Evolutionary conservation across 805 yeast species (phyloP), one percentile per base, ranked within the genome.

Genomic region (Pichia kluyveri): DNA sequence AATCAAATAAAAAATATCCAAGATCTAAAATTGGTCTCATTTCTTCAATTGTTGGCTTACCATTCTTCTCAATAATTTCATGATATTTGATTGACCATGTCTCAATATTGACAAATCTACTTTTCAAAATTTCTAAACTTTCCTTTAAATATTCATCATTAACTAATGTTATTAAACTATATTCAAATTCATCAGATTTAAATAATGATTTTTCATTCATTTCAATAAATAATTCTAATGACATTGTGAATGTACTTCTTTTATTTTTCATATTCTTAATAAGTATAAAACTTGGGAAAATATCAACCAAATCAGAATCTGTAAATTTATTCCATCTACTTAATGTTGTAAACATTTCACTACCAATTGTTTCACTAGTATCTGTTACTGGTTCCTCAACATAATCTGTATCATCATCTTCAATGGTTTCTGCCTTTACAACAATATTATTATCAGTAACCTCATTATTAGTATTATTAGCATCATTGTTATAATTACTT

Each of bases 271-370:
- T 49, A 18, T 65, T 58, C 5, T 45, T 52, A 5, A 58, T 51
- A 2, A 77, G 45, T 0, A 80, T 69, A 34, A 73, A 77, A 0
- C 86, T 73, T 1, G 86, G 84, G 41, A 72, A 80, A 1, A 77
- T 67, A 38, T 71, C 69, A 17, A 54, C 58, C 42, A 82, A 62
- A 40, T 74, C 73, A 27, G 74, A 74, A 61, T 83, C 89, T 1
- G 85, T 69, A 8, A 79, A 65, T 48, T 38, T 58, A 65, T 52
- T 76, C 80, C 38, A 41, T 55, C 46, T 14, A 57, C 43, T 42
- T 28, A 41, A 28, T 43, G 42, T 17, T 18, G 36, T 40, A 26
- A 42, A 34, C 17, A 46, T 32, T 23, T 61, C 62, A 48, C 46
- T 34, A 4, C 50, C 50, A n/a, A 47, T 46, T 14, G 50, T 47